Evolutionary conservation across 352 stramenopile genomes (phyloP), one percentile per base, ranked within the genome.

Genomic region (Globisporangium solare): DNA sequence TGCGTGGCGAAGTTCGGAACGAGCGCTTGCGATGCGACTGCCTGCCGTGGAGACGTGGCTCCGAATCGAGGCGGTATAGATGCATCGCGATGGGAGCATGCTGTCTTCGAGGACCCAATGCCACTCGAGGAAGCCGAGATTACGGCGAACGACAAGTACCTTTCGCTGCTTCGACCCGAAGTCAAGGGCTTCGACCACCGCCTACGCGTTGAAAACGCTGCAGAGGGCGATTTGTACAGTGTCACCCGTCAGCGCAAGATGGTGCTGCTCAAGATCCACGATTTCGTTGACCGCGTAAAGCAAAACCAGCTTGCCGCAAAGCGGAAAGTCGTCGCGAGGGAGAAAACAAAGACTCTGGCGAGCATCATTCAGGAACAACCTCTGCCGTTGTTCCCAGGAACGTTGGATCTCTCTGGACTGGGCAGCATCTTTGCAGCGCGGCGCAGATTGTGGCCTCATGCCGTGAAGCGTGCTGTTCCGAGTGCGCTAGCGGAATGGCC

Each of bases 361-460:
- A 82, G 64, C 1, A 92, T 96, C 51, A 81, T 97, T 17, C 88
- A 93, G 43, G 89, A 97, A 48, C 78, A 89, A 47, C 69, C 79
- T 20, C 57, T 96, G 35, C 88, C 89, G n/a, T 53, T 90, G 40
- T 82, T 97, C 37, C 78, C 79, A 24, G 68, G 80, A 0, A 68
- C 70, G 4, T 53, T 96, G 2, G 81, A 93, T 21, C 51, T 93
- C 8, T 83, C 76, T 2, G 70, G 63, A 5, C 54, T 96, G n/a
- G 56, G 51, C 13, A 47, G 22, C 0, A 63, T 95, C 18, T 87
- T 94, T 56, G 75, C 72, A 15, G 71, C 67, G 20, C 73, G 71
- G 31, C 73, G 69, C 18, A 68, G 73, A 1, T 68, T 92, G 35
- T 67, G 81, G 11, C 81, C 83, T 20, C 66, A 70, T n/a, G 31